Percentiles rank a stretch among this genome's conserved stretches.
phyloP scores from a whole-genome alignment of 2,329 filamentous ascomycete genomes.

The Parafenestella ontariensis region DNA sequence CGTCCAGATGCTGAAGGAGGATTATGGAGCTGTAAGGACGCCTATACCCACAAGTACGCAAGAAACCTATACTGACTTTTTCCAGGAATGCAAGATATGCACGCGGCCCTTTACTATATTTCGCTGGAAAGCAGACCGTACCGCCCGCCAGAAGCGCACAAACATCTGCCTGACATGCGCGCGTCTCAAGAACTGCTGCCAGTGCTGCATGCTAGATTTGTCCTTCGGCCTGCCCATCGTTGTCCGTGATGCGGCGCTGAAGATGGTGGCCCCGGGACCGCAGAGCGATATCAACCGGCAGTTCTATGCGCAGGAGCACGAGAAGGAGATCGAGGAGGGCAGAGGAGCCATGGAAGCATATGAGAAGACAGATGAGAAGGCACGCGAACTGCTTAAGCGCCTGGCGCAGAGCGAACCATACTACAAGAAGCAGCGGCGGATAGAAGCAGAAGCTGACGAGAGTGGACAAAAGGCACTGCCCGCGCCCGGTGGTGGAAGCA shows the following conservation, averaged over 20 bases:
- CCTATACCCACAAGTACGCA: too few species aligned
- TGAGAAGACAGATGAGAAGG: conserved; percentile 97
- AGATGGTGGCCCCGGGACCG: conserved; percentile 95
- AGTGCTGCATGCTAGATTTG: conserved; percentile 97
- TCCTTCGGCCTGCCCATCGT: conserved; percentile 95
- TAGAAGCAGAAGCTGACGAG: conserved; percentile 64
- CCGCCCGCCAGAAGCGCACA: conserved; percentile 88
- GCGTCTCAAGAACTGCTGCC: conserved; percentile 97
- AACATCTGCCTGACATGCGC: conserved; percentile 97
- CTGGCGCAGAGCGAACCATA: conserved; percentile 94
- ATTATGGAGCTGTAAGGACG: conserved; percentile 80
- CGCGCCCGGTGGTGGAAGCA: conserved; percentile 46
- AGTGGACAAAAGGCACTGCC: conserved; percentile 53
- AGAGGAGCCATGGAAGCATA: conserved; percentile 82
- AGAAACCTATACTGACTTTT: conserved; percentile 63
- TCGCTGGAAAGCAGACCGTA: conserved; percentile 91
- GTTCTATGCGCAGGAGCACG: conserved; percentile 97
- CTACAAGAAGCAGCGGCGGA: conserved; percentile 82
- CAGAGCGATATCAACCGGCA: conserved; percentile 93
- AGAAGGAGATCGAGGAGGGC: conserved; percentile 93
- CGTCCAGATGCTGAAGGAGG: conserved; percentile 98
- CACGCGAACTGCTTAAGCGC: conserved; percentile 81
- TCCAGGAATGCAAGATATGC: conserved; percentile 69
- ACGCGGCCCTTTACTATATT: conserved; percentile 96
- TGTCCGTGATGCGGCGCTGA: conserved; percentile 92